phyloP scores from a whole-genome alignment of 306 rosid species.

The Castanea mollissima region DNA sequence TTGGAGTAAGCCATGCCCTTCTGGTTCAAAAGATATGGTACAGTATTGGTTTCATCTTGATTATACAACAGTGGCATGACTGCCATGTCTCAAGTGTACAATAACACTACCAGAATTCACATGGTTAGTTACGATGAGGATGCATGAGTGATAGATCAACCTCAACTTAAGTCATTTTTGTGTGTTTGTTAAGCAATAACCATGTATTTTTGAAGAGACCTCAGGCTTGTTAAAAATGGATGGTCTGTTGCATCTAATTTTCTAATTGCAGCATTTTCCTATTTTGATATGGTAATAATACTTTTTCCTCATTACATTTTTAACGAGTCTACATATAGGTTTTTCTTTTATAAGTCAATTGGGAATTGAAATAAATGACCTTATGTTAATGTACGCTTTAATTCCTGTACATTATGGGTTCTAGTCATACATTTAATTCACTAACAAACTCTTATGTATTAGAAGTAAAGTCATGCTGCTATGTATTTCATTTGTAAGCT shows the following conservation, averaged over 20 bases:
- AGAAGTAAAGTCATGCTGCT: not conserved
- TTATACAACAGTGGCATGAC: not conserved
- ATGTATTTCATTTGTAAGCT: not conserved
- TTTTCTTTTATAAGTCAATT: not conserved
- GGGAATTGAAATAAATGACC: not conserved
- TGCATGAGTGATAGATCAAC: not conserved
- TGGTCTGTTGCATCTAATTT: not conserved
- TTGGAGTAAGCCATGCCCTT: not conserved
- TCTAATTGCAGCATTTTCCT: no score
- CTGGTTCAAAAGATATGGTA: not conserved
- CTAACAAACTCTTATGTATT: not conserved
- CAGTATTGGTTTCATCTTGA: not conserved
- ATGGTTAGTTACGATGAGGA: no score
- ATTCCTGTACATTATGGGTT: not conserved
- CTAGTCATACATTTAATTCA: not conserved
- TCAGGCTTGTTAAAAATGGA: not conserved
- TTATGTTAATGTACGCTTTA: not conserved
- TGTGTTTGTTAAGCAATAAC: not conserved
- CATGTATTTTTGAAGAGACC: not conserved
- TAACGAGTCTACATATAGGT: not conserved
- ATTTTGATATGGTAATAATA: no score
- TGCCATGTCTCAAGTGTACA: not conserved
- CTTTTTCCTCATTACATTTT: not conserved
- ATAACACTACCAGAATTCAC: not conserved
- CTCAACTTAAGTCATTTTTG: not conserved